These are phyloP conservation scores for Cystobasidium sp. DNA, from an alignment of 1,284 basidiomycete genomes.

Conservation along the genomic window DNA sequence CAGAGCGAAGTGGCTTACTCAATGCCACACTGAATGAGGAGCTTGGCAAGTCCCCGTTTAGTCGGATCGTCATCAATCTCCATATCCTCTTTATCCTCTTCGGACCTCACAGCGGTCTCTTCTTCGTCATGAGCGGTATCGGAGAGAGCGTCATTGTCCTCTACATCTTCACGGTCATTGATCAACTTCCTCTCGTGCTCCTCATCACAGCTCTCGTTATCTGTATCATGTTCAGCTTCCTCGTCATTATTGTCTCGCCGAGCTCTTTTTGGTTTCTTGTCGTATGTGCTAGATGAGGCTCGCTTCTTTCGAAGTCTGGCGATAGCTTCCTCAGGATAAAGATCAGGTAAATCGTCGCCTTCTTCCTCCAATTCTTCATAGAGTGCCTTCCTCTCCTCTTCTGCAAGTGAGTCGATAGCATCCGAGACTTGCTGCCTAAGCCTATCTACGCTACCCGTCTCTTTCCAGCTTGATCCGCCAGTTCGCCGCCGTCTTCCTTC, in stretches of 20 bases:
- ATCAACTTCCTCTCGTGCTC: neutral
- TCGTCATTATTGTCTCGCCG: neutral
- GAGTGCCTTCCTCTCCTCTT: conserved; percentile 26
- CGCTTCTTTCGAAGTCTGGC: neutral
- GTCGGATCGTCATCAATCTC: conserved; percentile 20
- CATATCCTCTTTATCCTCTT: conserved; percentile 6
- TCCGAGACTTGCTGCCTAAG: conserved; percentile 5
- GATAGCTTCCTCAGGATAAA: neutral
- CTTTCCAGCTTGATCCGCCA: neutral
- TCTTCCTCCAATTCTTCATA: conserved; percentile 13
- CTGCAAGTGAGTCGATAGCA: conserved; percentile 12
- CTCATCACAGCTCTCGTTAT: too few relatives aligned
- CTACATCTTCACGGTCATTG: neutral
- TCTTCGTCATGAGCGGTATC: neutral
- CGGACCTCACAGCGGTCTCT: neutral
- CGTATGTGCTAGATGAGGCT: neutral
- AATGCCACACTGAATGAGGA: conserved; percentile 35
- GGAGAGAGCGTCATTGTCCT: conserved; percentile 3
- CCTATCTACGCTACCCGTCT: neutral
- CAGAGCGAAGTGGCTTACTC: conserved; percentile 12
- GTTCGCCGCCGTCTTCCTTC: neutral
- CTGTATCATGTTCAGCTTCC: neutral
- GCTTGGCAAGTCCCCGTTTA: conserved; percentile 32
- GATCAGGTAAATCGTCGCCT: conserved; percentile 19
- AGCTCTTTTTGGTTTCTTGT: neutral